Evolutionary conservation across 345 rosid genomes (phyloP).

Genomic region (Raphanus raphanistrum): DNA sequence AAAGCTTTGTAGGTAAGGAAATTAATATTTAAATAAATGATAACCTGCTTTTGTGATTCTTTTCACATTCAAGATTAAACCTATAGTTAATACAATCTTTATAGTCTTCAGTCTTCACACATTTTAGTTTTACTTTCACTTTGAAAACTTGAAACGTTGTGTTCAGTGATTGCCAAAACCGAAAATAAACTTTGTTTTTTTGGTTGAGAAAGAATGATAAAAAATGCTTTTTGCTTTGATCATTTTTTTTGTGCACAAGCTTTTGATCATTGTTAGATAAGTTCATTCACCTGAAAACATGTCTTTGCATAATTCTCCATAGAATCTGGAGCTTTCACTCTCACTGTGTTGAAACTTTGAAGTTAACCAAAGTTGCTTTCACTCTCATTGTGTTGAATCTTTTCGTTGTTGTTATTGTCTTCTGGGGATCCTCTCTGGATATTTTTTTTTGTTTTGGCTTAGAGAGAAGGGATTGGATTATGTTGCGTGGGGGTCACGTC

Average conservation of each 20-base stretch:
- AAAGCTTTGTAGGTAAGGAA: constrained; percentile 16
- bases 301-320: constrained; percentile 79
- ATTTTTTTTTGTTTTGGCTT: constrained; percentile 12
- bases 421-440: constrained; percentile 22
- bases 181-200: neutral
- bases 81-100: constrained; percentile 3
- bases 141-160: constrained; percentile 1
- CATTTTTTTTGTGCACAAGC: too few relatives aligned
- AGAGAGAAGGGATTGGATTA: constrained; percentile 17
- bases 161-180: constrained; percentile 4
- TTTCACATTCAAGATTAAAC: constrained; percentile 15
- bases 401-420: constrained; percentile 25
- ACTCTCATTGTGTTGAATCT: constrained; percentile 45
- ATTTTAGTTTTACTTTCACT: constrained; percentile 1
- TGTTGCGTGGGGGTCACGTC: constrained; percentile 38
- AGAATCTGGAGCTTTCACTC: constrained; percentile 64
- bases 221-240: neutral
- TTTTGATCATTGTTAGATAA: too few relatives aligned
- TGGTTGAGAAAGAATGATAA: constrained; percentile 6
- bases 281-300: constrained; percentile 34
- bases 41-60: neutral
- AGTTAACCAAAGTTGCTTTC: constrained; percentile 57
- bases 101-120: neutral
- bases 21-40: neutral
- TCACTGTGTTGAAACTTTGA: constrained; percentile 45